Evolutionary conservation across 2,329 filamentous ascomycete genomes (phyloP), one percentile per base, ranked within the genome.

Genomic region (Colletotrichum chlorophyti): DNA sequence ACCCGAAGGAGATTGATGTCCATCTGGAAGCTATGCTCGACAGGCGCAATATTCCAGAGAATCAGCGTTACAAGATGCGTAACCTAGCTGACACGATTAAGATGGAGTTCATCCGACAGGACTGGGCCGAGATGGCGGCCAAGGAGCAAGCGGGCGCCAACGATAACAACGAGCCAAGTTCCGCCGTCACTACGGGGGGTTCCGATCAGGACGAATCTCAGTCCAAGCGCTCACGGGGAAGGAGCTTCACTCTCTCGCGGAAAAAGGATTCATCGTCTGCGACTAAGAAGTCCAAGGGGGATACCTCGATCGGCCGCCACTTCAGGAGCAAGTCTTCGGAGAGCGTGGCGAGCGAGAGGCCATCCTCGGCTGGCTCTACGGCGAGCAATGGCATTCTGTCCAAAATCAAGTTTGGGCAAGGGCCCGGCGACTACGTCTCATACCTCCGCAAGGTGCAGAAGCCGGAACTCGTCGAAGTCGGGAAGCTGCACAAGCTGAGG

Each of bases 21-120:
- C 83, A 86, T 62, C 79, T 86, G 43, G 84, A 88, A 66, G 84
- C 82, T 3, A 81, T 86, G 73, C 72, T 96, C 73, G 92, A 97
- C 70, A 87, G 93, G 15, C 85, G 94, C 63, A 97, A 98, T 68
- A 96, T 98, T 52, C 93, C 94, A 3, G 91, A 96, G 68, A 91
- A 97, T 63, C 93, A 97, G 80, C 84, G 94, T 53, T 92, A 94
- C 73, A 96, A 96, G 76, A 97, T 99, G 93, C 86, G 94, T 41
- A 93, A 88, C 54, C 79, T 99, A 60, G 92, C 91, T 62, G 84
- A 91, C 64, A 90, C 91, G 31, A 93, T 98, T 78, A 99, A 99
- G 76, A 91, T 93, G 70, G 93, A 98, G 69, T 96, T 99, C 67
- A 93, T 98, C 66, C 88, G 89, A 50, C 93, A 96, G 71, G 91